Evolutionary conservation across 2,329 filamentous ascomycete species (phyloP).

Genomic region (Botrytis deweyae): DNA sequence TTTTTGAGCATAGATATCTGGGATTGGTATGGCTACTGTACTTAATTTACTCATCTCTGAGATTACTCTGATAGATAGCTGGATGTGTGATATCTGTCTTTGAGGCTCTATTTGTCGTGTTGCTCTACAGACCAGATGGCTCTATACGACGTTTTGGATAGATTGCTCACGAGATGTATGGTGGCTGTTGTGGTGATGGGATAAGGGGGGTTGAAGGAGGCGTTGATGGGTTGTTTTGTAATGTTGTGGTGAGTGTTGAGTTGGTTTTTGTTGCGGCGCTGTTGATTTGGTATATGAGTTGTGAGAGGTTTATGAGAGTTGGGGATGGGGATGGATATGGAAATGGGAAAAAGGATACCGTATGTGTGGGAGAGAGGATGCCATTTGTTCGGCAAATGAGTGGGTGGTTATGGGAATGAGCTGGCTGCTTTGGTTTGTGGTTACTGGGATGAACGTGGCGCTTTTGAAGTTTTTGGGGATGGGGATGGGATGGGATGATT

Average conservation of each 20-base stretch:
- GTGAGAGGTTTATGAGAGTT: slow-evolving; percentile 71
- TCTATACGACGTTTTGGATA: slow-evolving; percentile 48
- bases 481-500: slow-evolving; percentile 22
- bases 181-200: slow-evolving; percentile 79
- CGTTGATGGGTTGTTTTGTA: slow-evolving; percentile 68
- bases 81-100: slow-evolving; percentile 62
- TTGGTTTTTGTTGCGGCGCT: slow-evolving; percentile 78
- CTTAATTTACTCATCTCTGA: slow-evolving; percentile 62
- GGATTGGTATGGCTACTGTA: slow-evolving; percentile 62
- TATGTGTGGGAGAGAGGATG: slow-evolving; percentile 17
- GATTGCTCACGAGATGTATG: slow-evolving; percentile 73
- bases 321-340: slow-evolving; percentile 21
- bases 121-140: slow-evolving; percentile 62
- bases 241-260: slow-evolving; percentile 76
- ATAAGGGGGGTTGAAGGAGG: slow-evolving; percentile 62
- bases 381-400: slow-evolving; percentile 62
- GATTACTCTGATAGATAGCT: slow-evolving; percentile 57
- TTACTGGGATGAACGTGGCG: slow-evolving; percentile 73
- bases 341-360: slow-evolving; percentile 20
- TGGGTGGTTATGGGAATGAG: slow-evolving; percentile 59
- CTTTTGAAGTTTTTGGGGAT: slow-evolving; percentile 63
- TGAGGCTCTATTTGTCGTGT: slow-evolving; percentile 64
- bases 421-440: slow-evolving; percentile 66
- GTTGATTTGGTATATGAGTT: slow-evolving; percentile 78
- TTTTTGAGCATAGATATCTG: neutral